Conservation (phyloP, 805 yeast genomes). For the Schwanniomyces occidentalis region DNA sequence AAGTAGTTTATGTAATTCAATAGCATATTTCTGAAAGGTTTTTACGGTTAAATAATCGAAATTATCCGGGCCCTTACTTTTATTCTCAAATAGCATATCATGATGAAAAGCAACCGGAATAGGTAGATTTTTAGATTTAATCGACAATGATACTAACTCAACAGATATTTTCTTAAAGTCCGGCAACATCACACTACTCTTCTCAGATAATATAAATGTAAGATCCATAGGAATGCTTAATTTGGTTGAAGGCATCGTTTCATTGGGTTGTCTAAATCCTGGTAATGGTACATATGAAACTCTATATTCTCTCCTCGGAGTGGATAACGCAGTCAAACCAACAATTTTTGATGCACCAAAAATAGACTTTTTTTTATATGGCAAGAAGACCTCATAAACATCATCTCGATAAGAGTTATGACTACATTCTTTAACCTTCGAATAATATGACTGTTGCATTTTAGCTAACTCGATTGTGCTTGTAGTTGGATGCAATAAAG, state of each 20-base stretch:
- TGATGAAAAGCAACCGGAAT: conserved; percentile 37
- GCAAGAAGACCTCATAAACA: conserved; percentile 30
- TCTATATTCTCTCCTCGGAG: conserved; percentile 30
- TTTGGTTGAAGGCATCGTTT: conserved; percentile 11
- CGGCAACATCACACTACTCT: conserved; percentile 15
- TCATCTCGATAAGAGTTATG: conserved; percentile 5
- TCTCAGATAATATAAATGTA: conserved; percentile 23
- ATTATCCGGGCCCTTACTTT: conserved; percentile 24
- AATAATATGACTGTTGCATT: conserved; percentile 28
- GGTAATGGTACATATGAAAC: conserved; percentile 24
- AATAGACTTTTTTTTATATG: conserved; percentile 27
- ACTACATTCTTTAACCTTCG: conserved; percentile 12
- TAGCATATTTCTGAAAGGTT: conserved; percentile 32
- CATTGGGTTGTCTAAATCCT: conserved; percentile 12
- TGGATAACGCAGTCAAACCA: conserved; percentile 34
- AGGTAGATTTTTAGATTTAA: conserved; percentile 31
- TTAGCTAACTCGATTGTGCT: conserved; percentile 27
- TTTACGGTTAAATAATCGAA: conserved; percentile 32
- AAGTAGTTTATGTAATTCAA: conserved; percentile 24
- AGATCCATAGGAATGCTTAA: conserved; percentile 33
- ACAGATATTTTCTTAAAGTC: conserved; percentile 28
- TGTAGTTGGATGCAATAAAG: conserved; percentile 16
- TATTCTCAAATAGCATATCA: conserved; percentile 36
- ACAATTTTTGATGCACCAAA: conserved; percentile 30
- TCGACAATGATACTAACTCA: conserved; percentile 31